A percentile compares a stretch with the other conserved stretches of the same genome.
These are phyloP conservation scores for Thermoascus crustaceus DNA, from an alignment of 2,329 filamentous ascomycete genomes.

Conservation along the genomic window DNA sequence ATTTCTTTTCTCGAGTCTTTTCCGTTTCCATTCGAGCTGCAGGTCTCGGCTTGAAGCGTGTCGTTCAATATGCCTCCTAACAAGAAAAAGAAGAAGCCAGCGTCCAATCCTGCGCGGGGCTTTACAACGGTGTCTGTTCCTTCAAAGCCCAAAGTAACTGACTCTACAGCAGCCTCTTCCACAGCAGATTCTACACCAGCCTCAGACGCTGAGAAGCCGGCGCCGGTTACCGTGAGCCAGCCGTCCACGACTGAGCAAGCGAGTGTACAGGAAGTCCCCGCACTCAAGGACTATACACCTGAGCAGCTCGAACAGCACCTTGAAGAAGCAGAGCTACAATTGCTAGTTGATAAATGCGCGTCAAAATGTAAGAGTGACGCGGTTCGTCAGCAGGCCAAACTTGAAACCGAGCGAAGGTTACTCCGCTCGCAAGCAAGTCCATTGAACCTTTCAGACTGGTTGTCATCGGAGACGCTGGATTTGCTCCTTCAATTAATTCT, in stretches of 20 bases:
- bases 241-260: slow-evolving; percentile 15
- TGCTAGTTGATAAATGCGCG: slow-evolving; percentile 76
- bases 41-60: not conserved
- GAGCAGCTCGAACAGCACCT: slow-evolving; percentile 87
- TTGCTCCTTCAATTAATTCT: slow-evolving; percentile 60
- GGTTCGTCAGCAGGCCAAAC: slow-evolving; percentile 62
- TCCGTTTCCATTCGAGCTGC: not conserved
- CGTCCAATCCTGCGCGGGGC: slow-evolving; percentile 77
- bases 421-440: slow-evolving; percentile 69
- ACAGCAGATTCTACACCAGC: slow-evolving; percentile 20
- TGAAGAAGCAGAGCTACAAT: slow-evolving; percentile 81
- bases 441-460: slow-evolving; percentile 68
- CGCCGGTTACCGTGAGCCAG: slow-evolving; percentile 6
- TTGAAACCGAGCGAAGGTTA: slow-evolving; percentile 78
- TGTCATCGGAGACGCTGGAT: slow-evolving; percentile 69
- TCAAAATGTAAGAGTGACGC: slow-evolving; percentile 72
- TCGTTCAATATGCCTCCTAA: slow-evolving; percentile 51
- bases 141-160: slow-evolving; percentile 60
- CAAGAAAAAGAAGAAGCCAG: slow-evolving; percentile 89
- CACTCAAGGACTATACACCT: slow-evolving; percentile 56
- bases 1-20: not conserved
- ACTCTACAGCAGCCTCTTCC: slow-evolving; percentile 22
- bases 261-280: slow-evolving; percentile 15
- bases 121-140: slow-evolving; percentile 91
- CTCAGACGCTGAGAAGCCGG: slow-evolving; percentile 21